Base-by-base conservation (phyloP, 2,329 filamentous ascomycete genomes). In the Fusarium albosuccineum region DNA sequence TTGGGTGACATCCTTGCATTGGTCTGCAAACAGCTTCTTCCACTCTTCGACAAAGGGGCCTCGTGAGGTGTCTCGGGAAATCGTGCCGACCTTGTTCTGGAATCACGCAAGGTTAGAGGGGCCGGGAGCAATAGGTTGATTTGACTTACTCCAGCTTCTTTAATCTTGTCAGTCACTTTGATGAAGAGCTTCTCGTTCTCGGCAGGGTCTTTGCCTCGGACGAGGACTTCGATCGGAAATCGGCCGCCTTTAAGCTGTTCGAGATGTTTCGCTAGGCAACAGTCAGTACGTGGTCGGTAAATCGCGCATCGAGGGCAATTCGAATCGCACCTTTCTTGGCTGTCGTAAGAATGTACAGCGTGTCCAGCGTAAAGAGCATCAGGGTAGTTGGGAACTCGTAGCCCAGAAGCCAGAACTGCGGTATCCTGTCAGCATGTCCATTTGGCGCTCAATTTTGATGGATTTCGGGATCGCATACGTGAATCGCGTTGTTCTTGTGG, bases 331-430 rank as follows among this genome's bases (percentile, higher is more conserved):
- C 95, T 89, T 99, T 99, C 83, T 99, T 99, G 61, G 93, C 91
- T 6, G 96, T 99, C 7, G 96, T 99, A 69, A 99, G 89, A 62
- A 98, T 91, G 81, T 96, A 97, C 73, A 98, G 85, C 46, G 89
- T 89, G 64, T 98, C 96, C 64, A 90, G 83, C 1, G 95, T 98
- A 78, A 99, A 90, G 53, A 99, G 86, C 85, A 99, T 93, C 67
- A 99, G 85, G 0, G 96, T 99, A 39, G 95, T 94, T 34, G 96
- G 96, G 76, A 99, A 99, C 79, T 99, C 96, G 84, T 99, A 99
- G 74, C 96, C 96, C 66, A 99, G 88, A 57, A 99, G 86, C 97
- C 97, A 99, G 81, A 98, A 97, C 94, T 97, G 79, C 63, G 70
- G 41, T 64, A 48, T 37, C 27, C 22, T 30, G 72, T 73, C 59